These are phyloP conservation scores for Ceratobasidium sp. DNA, from an alignment of 1,284 basidiomycete species.

Conservation along the genomic window DNA sequence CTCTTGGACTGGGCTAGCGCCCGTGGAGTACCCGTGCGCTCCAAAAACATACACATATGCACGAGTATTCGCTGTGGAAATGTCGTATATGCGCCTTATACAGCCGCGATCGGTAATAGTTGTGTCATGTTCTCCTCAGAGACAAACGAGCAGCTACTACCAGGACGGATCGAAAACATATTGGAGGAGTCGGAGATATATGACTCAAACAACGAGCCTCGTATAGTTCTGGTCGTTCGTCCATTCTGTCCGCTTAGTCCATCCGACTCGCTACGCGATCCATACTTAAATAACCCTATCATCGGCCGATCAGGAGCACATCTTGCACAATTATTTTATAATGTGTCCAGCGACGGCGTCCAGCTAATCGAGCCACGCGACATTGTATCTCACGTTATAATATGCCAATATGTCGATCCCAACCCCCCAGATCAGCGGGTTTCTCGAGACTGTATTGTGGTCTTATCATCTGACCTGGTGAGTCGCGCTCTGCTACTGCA, in stretches of 20 bases:
- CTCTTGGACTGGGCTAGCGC: background rate
- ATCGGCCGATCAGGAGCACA: conserved; percentile 1
- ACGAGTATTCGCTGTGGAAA: conserved; percentile 1
- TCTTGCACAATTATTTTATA: background rate
- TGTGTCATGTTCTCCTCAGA: background rate
- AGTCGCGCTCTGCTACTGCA: background rate
- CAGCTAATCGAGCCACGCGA: background rate
- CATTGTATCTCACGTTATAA: background rate
- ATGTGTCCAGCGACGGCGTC: background rate
- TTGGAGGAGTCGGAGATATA: background rate
- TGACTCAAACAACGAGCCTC: background rate
- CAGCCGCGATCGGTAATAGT: background rate
- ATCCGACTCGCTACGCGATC: background rate
- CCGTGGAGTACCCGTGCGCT: background rate
- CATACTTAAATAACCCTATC: conserved; percentile 16
- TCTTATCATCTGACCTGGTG: conserved; percentile 3
- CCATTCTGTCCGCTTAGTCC: background rate
- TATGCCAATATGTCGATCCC: conserved; percentile 1
- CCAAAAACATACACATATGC: background rate
- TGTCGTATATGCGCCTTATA: conserved; percentile 1
- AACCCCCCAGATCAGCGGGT: background rate
- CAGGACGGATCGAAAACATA: conserved; percentile 4
- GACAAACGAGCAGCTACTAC: background rate
- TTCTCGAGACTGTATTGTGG: background rate
- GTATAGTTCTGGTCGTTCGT: conserved; percentile 1